Conservation (phyloP, 805 yeast species). For the Barnettozyma siamensis region DNA sequence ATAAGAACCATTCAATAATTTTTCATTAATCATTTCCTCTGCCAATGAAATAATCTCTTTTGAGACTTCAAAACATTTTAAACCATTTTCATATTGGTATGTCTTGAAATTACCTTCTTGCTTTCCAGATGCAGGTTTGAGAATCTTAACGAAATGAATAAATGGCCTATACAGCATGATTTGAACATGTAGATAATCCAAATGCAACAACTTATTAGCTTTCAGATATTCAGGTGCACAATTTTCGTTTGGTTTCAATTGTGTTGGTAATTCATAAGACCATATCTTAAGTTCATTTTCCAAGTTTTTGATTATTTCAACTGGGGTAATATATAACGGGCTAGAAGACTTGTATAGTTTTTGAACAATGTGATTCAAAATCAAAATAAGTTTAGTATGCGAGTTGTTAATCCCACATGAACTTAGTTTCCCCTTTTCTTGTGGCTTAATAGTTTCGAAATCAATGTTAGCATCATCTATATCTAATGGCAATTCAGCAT, state of each 20-base stretch:
- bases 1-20: conserved; percentile 77
- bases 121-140: conserved; percentile 21
- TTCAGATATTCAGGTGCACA: conserved; percentile 44
- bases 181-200: conserved; percentile 74
- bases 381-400: conserved; percentile 69
- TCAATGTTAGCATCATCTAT: conserved; percentile 76
- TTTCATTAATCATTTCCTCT: conserved; percentile 67
- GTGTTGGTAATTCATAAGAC: conserved; percentile 65
- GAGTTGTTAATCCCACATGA: conserved; percentile 64
- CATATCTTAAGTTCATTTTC: conserved; percentile 71
- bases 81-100: conserved; percentile 62
- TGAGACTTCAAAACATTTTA: conserved; percentile 81
- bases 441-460: conserved; percentile 26
- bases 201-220: conserved; percentile 70
- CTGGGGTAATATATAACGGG: conserved; percentile 21
- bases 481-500: conserved; percentile 80
- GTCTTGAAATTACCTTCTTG: conserved; percentile 41
- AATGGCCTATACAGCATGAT: conserved; percentile 85
- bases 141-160: conserved; percentile 50
- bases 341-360: conserved; percentile 59
- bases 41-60: conserved; percentile 76
- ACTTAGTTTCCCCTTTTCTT: conserved; percentile 26
- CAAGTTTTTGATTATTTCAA: conserved; percentile 53
- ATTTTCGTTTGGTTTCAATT: conserved; percentile 53
- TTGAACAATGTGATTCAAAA: conserved; percentile 65